Conservation (phyloP, 345 rosid genomes). For the Corymbia maculata region DNA sequence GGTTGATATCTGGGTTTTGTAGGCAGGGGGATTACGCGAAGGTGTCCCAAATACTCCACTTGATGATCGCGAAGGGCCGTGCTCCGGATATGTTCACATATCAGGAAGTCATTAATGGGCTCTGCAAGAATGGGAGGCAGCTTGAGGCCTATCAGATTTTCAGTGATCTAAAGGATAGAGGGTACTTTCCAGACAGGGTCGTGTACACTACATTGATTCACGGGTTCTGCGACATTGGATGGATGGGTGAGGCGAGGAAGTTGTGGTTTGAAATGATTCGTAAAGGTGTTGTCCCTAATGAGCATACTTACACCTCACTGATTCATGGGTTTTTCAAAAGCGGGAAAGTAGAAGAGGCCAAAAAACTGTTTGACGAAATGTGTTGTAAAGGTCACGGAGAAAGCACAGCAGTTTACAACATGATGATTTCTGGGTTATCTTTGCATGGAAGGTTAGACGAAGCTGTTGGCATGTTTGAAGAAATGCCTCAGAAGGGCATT, state of each 20-base stretch:
- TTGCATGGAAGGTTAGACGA: constrained; percentile 18
- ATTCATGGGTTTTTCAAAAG: constrained; percentile 22
- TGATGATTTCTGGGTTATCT: constrained; percentile 40
- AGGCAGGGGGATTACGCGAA: constrained; percentile 7
- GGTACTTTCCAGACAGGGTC: constrained; percentile 28
- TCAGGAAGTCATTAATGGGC: constrained; percentile 38
- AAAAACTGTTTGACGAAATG: constrained; percentile 26
- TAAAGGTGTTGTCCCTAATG: constrained; percentile 29
- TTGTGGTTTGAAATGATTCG: constrained; percentile 48
- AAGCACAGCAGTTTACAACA: constrained; percentile 36
- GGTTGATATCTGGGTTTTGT: constrained; percentile 26
- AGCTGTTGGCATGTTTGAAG: constrained; percentile 40
- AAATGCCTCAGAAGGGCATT: constrained; percentile 47
- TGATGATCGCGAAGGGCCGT: constrained; percentile 26
- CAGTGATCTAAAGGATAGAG: constrained; percentile 42
- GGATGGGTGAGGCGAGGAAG: constrained; percentile 21
- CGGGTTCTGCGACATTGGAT: constrained; percentile 21
- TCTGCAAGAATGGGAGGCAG: constrained; percentile 22
- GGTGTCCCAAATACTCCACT: constrained; percentile 42
- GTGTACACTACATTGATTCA: constrained; percentile 38
- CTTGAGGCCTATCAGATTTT: constrained; percentile 29
- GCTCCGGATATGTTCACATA: constrained; percentile 32
- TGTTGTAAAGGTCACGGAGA: constrained; percentile 28
- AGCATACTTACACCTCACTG: constrained; percentile 21
- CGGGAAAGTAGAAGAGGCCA: constrained; percentile 21